Evolutionary conservation across 768 basidiomycete species (phyloP), one percentile per base, ranked within the genome.

Genomic region (Lactifluus echinatus): DNA sequence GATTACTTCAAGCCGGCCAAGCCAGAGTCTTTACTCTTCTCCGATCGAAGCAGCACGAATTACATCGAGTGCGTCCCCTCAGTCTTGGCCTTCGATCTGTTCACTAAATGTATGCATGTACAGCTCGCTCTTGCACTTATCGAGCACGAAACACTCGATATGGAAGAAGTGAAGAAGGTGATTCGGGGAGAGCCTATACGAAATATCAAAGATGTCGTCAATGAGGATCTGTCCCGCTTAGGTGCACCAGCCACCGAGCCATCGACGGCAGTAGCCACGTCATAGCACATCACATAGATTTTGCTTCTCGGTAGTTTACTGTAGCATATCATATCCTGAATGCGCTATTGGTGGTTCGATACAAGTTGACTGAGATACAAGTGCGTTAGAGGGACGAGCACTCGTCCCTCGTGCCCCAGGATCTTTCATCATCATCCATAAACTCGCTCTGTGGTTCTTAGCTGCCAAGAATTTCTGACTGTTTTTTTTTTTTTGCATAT

Each of bases 61-160:
- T 95, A 42, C 87, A 93, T 70, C 77, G 74, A 72, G 87, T 87
- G 71, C 50, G 78, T 67, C 56, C 63, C 46, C 50, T 14, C 15
- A 19, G 26, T 33, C 29, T 40, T 21, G 39, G 33, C 15, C 11
- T 7, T 4, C 7, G 43, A 21, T 31, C 10, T 37, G 59, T 43
- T 57, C 26, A 31, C 34, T 45, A 17, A 19, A n/a, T n/a, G 44
- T 53, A 53, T 56, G 46, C 56, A 36, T 54, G 31, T 48, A 28
- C 62, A 93, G 92, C 82, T 98, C 39, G 94, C 95, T 2, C 79
- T 80, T 53, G 95, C 95, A 10, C 74, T 99, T 56, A 87, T 99
- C 12, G 93, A 97, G 69, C 87, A 95, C 71, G 95, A 99, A 75
- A 97, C 95, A 19, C 74, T 99, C 62, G 84, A 85, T 63, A 75